These are phyloP conservation scores for Penicillium nordicum DNA, from an alignment of 2,329 filamentous ascomycete genomes.

Conservation along the genomic window DNA sequence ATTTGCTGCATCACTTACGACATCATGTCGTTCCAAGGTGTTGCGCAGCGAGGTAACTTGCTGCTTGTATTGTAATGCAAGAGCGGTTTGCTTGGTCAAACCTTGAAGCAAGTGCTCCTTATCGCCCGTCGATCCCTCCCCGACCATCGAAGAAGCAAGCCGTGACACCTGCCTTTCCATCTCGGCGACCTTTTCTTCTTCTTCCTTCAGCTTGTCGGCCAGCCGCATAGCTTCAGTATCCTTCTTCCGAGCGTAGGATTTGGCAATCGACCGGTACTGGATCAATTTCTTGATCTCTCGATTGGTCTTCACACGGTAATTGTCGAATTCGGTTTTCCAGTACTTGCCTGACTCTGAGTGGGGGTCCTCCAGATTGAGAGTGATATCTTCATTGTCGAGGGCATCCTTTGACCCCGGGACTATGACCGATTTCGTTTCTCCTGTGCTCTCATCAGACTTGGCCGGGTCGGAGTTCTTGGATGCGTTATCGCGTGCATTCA, in stretches of 20 bases:
- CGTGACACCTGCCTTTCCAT: constrained; percentile 45
- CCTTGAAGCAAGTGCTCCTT: constrained; percentile 43
- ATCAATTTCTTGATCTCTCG: constrained; percentile 60
- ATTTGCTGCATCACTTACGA: constrained; percentile 30
- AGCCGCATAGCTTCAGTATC: constrained; percentile 55
- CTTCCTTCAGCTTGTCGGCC: constrained; percentile 50
- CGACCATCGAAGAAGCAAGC: constrained; percentile 41
- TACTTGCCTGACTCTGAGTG: constrained; percentile 58
- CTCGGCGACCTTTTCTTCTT: constrained; percentile 44
- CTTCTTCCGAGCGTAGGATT: constrained; percentile 59
- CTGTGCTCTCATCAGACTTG: constrained; percentile 10
- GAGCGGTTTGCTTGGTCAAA: constrained; percentile 44
- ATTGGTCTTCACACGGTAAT: constrained; percentile 56
- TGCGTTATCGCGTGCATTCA: constrained; percentile 40
- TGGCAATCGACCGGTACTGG: constrained; percentile 57
- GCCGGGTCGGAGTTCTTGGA: constrained; percentile 24
- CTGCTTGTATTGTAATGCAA: constrained; percentile 45
- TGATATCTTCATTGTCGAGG: constrained; percentile 44
- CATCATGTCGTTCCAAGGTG: constrained; percentile 38
- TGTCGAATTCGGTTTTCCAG: constrained; percentile 61
- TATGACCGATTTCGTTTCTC: constrained; percentile 10
- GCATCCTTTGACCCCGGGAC: constrained; percentile 24
- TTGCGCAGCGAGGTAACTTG: constrained; percentile 39
- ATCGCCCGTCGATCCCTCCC: constrained; percentile 29
- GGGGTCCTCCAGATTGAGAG: constrained; percentile 53